phyloP scores from a whole-genome alignment of 2,329 filamentous ascomycete species.

The Diplodia sapinea region DNA sequence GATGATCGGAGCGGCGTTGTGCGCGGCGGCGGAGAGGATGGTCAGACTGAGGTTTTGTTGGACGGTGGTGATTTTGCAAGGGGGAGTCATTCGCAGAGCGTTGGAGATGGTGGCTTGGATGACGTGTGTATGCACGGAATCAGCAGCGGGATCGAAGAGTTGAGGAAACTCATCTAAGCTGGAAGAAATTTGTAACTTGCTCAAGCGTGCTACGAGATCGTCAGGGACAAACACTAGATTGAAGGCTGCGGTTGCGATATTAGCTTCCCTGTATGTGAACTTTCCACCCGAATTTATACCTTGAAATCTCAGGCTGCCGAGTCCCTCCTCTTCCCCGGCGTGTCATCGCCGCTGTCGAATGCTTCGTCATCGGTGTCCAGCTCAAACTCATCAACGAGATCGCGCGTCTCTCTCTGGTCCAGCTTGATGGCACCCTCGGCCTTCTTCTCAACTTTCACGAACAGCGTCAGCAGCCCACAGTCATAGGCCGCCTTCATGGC shows the following conservation, averaged over 20 bases:
- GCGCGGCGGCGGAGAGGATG: not conserved
- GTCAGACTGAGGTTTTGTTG: not conserved
- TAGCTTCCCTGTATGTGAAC: not conserved
- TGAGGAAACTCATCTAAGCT: too few relatives aligned
- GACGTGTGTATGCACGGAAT: too few relatives aligned
- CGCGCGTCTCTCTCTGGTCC: not conserved
- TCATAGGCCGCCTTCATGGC: slow-evolving; percentile 46
- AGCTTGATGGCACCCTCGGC: not conserved
- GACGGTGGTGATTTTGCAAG: too few relatives aligned
- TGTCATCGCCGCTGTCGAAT: not conserved
- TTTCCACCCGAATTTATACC: not conserved
- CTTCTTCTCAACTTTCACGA: slow-evolving; percentile 41
- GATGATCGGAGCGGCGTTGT: too few relatives aligned
- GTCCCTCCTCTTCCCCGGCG: not conserved
- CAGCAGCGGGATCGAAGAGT: too few relatives aligned
- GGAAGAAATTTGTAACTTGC: too few relatives aligned
- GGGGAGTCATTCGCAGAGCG: too few relatives aligned
- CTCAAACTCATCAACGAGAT: slow-evolving; percentile 16
- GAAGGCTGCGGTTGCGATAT: too few relatives aligned
- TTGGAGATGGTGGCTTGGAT: too few relatives aligned
- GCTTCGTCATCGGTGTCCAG: slow-evolving; percentile 5
- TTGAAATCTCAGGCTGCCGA: not conserved
- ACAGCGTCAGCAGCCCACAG: slow-evolving; percentile 44
- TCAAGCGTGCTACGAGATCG: too few relatives aligned
- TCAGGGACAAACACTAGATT: too few relatives aligned